Evolutionary conservation across 2,329 filamentous ascomycete species (phyloP), one percentile per base, ranked within the genome.

Genomic region (Pseudocercospora pini-densiflorae): DNA sequence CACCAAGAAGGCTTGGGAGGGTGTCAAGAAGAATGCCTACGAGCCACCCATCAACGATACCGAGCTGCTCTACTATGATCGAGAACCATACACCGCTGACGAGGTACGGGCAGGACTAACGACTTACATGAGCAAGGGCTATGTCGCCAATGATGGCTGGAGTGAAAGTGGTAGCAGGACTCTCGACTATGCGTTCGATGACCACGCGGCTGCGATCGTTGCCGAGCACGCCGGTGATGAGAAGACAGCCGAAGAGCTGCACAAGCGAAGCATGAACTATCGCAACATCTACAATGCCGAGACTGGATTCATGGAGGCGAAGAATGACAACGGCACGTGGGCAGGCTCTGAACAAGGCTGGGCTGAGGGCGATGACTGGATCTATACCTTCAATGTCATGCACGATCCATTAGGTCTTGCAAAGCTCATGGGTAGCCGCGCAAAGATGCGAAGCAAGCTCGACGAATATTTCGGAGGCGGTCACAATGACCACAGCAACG

Each of bases 301-400:
- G 2, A 82, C 81, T 0, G 72, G 79, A 21, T 84, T 84, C 69
- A 84, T 84, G 82, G 79, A 82, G 67, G 80, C 82, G 7, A 80
- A 79, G 23, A 84, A 85, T 67, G 75, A 71, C 12, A 84, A 84
- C 67, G 81, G 81, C 6, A 79, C 79, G 0, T 84, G 81, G 78
- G 81, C 81, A 0, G 76, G 79, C 43, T 73, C 74, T 1, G 77
- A 78, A 1, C 82, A 81, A 77, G 82, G 82, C 33, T 84, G 82
- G 82, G 82, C 82, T 0, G 82, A 84, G 71, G 82, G 82, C 14
- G 81, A 84, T 68, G 78, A 82, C 57, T 84, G 82, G 82, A 80
- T 82, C n/a, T 85, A 84, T 70, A 83, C 81, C 0, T 83, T 85
- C 68, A 79, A 82, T 55, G 82, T 84, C 9, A 78, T 82, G 75